Conservation (phyloP, 139 green algal species). For the Chlamydomonas sphaeroides region DNA sequence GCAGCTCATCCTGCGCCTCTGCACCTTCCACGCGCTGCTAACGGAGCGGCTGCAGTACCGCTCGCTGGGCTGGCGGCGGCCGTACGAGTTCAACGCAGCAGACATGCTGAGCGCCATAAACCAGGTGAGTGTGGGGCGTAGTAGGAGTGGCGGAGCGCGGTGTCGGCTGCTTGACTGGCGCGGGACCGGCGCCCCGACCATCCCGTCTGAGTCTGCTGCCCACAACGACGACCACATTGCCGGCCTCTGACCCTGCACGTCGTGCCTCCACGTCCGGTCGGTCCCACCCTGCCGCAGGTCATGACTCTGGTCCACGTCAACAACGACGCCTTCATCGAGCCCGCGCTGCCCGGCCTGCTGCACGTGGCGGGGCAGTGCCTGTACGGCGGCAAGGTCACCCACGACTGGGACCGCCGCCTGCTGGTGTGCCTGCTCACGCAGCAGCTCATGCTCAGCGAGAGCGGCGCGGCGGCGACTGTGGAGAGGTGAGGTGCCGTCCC, state of each 20-base stretch:
- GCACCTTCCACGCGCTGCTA: slow-evolving; percentile 56
- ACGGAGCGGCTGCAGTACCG: slow-evolving; percentile 77
- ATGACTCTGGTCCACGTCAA: slow-evolving; percentile 15
- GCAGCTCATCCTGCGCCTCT: slow-evolving; percentile 52
- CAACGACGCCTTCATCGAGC: slow-evolving; percentile 6
- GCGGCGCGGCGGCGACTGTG: slow-evolving; percentile 10
- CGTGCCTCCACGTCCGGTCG: no score
- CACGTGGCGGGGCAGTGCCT: slow-evolving; percentile 57
- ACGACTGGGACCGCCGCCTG: slow-evolving; percentile 59
- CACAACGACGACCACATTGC: no score
- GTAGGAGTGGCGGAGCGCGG: not conserved
- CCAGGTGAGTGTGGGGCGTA: slow-evolving; percentile 24
- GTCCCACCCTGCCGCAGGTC: not conserved
- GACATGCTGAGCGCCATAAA: slow-evolving; percentile 78
- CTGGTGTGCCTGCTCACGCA: slow-evolving; percentile 47
- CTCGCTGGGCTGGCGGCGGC: slow-evolving; percentile 81
- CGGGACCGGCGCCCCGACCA: no score
- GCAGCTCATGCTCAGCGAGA: slow-evolving; percentile 38
- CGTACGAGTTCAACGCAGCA: slow-evolving; percentile 81
- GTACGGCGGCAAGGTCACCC: slow-evolving; percentile 57
- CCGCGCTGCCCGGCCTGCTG: slow-evolving; percentile 45
- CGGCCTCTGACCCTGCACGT: no score
- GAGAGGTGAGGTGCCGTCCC: not conserved
- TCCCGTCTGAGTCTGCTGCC: no score
- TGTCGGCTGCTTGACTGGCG: no score